Evolutionary conservation across 2,329 filamentous ascomycete genomes (phyloP), one percentile per base, ranked within the genome.

Genomic region (Calonectria henricotiae): DNA sequence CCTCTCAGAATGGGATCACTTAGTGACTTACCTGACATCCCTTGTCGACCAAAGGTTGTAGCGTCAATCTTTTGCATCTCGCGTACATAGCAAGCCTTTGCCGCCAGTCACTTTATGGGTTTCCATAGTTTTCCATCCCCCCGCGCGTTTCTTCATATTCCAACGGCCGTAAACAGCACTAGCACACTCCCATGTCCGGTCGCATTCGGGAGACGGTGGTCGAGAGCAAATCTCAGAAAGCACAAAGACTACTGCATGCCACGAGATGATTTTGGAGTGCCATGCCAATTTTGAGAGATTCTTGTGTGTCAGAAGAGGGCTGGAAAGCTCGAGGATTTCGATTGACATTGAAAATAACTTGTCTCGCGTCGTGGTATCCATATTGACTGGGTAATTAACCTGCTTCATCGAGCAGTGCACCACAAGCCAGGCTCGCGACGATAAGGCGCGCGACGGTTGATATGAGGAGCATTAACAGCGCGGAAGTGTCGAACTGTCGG

Each of bases 161-260:
- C 30, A 55, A 5, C 51, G n/a, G n/a, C 37, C 32, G 12, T 55
- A 32, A 12, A 55, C 51, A 39, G 13, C 35, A 3, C 13, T 55
- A 32, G 35, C 51, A 3, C n/a, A 15, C 20, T 55, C 32, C 51
- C 51, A 55, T 20, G 51, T 32, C n/a, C 51, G 51, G 20, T 55
- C 51, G 20, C 32, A 55, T 39, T 55, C 11, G 12, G 51, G 3
- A 6, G 51, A 55, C 1, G 51, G 51, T 15, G 51, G 32, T 1
- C 51, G 51, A 3, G 51, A 55, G 32, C 51, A 55, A 30, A 55
- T 55, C 35, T 55, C 51, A 5, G 51, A 55, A 23, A 55, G 51
- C 9, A 55, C 51, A 25, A 55, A 39, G n/a, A 55, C 9, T 1
- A 55, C 51, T 1, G 51, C 51, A n/a, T 55, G 51, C 51, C 51